Evolutionary conservation across 495 filamentous ascomycete genomes (phyloP), one percentile per base, ranked within the genome.

Genomic region (Poronia punctata): DNA sequence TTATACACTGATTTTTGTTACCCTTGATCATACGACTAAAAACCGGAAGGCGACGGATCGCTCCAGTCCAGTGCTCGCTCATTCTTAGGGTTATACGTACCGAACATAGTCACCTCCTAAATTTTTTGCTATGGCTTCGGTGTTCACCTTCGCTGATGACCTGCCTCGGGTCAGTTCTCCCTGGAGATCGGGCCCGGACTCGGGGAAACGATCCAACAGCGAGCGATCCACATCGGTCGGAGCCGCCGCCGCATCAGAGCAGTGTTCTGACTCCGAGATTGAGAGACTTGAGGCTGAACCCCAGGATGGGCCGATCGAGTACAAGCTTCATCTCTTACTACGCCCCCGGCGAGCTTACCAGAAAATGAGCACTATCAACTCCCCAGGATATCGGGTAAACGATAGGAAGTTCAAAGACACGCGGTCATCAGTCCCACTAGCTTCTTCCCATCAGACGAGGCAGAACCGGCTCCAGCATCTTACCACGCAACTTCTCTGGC

Each of bases 401-500:
- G n/a, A n/a, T n/a, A 67, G 76, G 28, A 67, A 78, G 7, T 64
- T 72, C 11, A 75, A 78, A 9, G 81, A 83, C 10, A 69, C 77
- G 36, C 81, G 79, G 45, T 68, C 74, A 17, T 37, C 46, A 14
- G 52, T 62, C 10, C 53, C 61, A 5, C 49, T 56, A 14, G 50
- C 70, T 10, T 57, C 66, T 19, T 72, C 75, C 11, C 74, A 55
- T 29, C 74, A 79, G 40, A 81, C 78, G 24, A 78, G 86, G 20
- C 86, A 95, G 61, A 80, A 88, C 46, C 75, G 92, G 21, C 70
- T 96, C 11, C 82, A 94, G 45, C 86, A 93, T 48, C 64, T 98
- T 45, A 97, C 90, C 0, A 98, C 92, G 0, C 92, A 98, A 65
- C 68, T 98, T 16, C 65, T 97, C 17, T 98, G 92, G 92, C 76